These are phyloP conservation scores for Breviolum minutum DNA, from an alignment of 73 alveolate species.

Conservation along the genomic window DNA sequence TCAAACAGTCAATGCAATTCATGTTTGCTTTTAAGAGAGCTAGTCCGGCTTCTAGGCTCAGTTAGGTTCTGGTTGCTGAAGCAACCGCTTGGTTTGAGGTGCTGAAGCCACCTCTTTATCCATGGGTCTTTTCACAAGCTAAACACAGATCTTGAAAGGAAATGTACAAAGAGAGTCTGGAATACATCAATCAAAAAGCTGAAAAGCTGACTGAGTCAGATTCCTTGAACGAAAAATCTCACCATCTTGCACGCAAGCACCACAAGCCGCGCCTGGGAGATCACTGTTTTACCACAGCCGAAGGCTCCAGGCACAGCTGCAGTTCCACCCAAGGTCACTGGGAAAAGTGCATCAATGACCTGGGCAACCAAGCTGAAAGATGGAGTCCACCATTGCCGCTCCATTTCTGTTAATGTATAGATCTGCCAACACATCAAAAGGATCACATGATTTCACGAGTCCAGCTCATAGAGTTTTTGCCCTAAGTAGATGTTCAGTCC, in stretches of 20 bases:
- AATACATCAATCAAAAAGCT: not conserved
- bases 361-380: slow-evolving; percentile 55
- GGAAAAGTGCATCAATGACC: slow-evolving; percentile 99
- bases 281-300: slow-evolving; percentile 99
- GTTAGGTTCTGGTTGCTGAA: too few relatives aligned
- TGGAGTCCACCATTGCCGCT: not conserved
- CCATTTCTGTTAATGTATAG: not conserved
- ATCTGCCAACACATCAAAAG: too few relatives aligned
- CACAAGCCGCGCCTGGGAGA: slow-evolving; percentile 98
- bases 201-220: not conserved
- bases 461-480: not conserved
- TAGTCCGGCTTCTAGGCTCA: too few relatives aligned
- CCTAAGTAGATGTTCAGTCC: not conserved
- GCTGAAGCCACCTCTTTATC: too few relatives aligned
- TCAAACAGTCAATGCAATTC: too few relatives aligned
- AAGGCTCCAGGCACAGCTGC: slow-evolving; percentile 99
- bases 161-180: not conserved
- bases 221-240: not conserved
- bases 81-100: too few relatives aligned
- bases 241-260: too few relatives aligned
- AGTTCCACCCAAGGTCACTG: slow-evolving; percentile 99
- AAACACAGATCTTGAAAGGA: not conserved
- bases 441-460: too few relatives aligned
- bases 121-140: not conserved
- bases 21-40: too few relatives aligned